Evolutionary conservation across 2,329 filamentous ascomycete species (phyloP), one percentile per base, ranked within the genome.

Genomic region (Falciphora oryzae): DNA sequence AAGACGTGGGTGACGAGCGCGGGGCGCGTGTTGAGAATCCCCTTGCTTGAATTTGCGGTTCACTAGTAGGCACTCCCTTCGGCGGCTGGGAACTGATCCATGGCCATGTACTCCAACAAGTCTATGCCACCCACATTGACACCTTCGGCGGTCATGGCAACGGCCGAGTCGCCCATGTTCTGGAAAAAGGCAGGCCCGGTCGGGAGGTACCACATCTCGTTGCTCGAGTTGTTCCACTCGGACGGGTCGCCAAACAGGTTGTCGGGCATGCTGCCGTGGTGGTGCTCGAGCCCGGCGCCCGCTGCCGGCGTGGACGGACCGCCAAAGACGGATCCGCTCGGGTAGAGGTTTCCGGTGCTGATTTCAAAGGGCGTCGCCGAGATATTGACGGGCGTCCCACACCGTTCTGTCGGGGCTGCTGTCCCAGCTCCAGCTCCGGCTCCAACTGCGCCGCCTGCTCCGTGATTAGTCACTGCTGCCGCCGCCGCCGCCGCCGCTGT

Each of bases 161-260:
- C 85, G 8, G 80, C 80, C 44, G 81, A 80, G 67, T 85, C 85
- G 66, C 83, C 84, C 70, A 88, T 80, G 71, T 87, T 88, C 70
- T 88, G 85, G 74, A 87, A 89, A 65, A 89, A 85, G 5, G 85
- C 85, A 2, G 86, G 79, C 0, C 86, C 86, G 0, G 86, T 80
- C 0, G 86, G 86, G 1, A 89, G 78, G 70, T 89, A 89, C 86
- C 86, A 89, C 83, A 89, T 86, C 70, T 88, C 85, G 70, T 81
- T 83, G 53, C 61, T 57, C 27, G 61, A 57, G 66, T 79, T 81
- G 65, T 78, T 78, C 85, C 85, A 87, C 63, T 85, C 84, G 1
- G 72, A 70, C 10, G 70, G 71, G 63, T 84, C 78, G 29, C 73
- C 71, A 63, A 84, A 83, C 16, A 83, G 73, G 64, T 75, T 77